These are phyloP conservation scores for Fusarium musae DNA, from an alignment of 2,329 filamentous ascomycete genomes.

Conservation along the genomic window DNA sequence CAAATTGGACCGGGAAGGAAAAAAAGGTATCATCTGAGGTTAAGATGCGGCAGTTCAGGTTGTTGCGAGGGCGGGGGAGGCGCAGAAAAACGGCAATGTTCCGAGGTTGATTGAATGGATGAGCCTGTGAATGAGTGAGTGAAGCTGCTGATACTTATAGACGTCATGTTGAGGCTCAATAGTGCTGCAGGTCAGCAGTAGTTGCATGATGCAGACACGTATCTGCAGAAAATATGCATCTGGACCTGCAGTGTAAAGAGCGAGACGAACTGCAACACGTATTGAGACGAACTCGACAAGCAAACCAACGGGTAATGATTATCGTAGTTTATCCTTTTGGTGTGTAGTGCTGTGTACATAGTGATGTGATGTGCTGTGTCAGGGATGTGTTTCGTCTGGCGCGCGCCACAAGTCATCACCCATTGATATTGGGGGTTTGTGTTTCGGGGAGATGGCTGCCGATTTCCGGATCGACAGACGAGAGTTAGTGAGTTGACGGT, in stretches of 20 bases:
- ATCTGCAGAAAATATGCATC: constrained; percentile 22
- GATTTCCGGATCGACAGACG: constrained; percentile 32
- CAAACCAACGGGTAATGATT: constrained; percentile 17
- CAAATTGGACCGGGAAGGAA: constrained; percentile 22
- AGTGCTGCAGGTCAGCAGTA: constrained; percentile 39
- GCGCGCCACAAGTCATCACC: constrained; percentile 36
- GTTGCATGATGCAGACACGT: constrained; percentile 36
- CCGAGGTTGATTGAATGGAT: constrained; percentile 2
- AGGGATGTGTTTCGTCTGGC: constrained; percentile 44
- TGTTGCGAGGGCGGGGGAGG: constrained; percentile 26
- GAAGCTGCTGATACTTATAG: background rate
- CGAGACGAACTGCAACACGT: constrained; percentile 35
- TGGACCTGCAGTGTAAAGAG: constrained; percentile 22
- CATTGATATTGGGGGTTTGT: constrained; percentile 3
- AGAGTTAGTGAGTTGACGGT: background rate
- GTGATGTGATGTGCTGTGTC: constrained; percentile 3
- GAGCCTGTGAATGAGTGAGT: background rate
- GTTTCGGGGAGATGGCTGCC: constrained; percentile 30
- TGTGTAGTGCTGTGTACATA: background rate
- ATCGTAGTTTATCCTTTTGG: constrained; percentile 7
- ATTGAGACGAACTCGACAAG: constrained; percentile 32
- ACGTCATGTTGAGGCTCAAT: constrained; percentile 43
- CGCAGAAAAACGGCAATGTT: constrained; percentile 10
- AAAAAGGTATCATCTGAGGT: constrained; percentile 25
- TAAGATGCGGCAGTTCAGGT: background rate